Base-by-base conservation (phyloP, 768 basidiomycete species). In the Paxillus involutus region DNA sequence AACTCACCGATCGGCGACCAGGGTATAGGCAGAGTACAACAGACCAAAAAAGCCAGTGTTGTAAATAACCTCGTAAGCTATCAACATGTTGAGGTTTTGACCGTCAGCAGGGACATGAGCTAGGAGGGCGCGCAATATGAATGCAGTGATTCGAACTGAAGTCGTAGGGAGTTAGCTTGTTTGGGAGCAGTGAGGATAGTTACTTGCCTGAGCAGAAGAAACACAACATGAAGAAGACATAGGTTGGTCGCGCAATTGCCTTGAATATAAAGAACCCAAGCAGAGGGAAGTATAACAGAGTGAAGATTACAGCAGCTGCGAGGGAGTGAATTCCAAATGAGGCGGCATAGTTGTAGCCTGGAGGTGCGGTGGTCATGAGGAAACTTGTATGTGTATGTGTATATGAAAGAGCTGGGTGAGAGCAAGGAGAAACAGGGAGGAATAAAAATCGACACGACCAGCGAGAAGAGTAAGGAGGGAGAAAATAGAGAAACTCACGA, bases 31-130 rank as follows among this genome's bases (percentile, higher is more conserved):
- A 0, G 68, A 73, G 58, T 64, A 66, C 43, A 66, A 49, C 1
- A 66, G 11, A 44, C 65, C 58, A 32, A 71, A 74, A 66, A 74
- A 72, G 29, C 71, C 71, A 1, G 59, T 61, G 56, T 67, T 71
- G 60, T 73, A 73, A 16, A 74, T 39, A 51, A 73, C 62, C 51
- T 62, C 52, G 17, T 67, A 65, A 14, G 73, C 65, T 29, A 72
- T 48, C 21, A 70, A 26, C 10, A 67, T 10, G 44, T 62, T 30
- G 32, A 62, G 0, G 19, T 67, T 62, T 21, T 68, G 12, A 1
- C 57, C 65, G 6, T 65, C 68, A 21, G 63, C 32, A 1, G 54
- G 12, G 6, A 59, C 65, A 40, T 29, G 12, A 4, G 62, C 37
- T 7, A 66, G 55, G 17, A 61, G 2, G 0, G 58, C 58, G 4